Evolutionary conservation across 2,329 filamentous ascomycete species (phyloP), one percentile per base, ranked within the genome.

Genomic region (Xylariaceae sp.): DNA sequence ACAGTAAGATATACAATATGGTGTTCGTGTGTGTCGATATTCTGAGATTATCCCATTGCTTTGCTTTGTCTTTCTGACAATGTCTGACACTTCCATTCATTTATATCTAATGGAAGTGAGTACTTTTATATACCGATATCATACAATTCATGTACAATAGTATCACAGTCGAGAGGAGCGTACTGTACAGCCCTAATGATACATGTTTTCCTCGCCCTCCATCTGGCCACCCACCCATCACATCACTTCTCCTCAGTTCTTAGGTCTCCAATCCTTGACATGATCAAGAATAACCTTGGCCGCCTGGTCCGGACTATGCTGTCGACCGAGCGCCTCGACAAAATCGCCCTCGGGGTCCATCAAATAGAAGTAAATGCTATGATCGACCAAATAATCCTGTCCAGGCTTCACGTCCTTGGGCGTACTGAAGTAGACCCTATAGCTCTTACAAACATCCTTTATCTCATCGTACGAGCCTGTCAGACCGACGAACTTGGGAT

Each of bases 291-390:
- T 97, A 52, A 97, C 76, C 72, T 85, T 86, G 6, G 92, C 89
- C 1, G 87, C 94, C 64, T 90, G 83, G 57, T 94, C 87, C 1
- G 93, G 90, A 40, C 90, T 96, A 73, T 97, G 92, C 73, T 99
- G 94, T 57, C 94, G 80, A 16, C 94, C 94, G 66, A 99, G 86
- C 12, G 92, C 95, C 76, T 99, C 95, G 28, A 99, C 93, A 71
- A 99, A 99, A 70, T 99, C 92, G 17, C 93, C 93, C 63, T 97
- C 92, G 0, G 94, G 94, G 70, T 97, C 94, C 94, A 99, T 99
- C 61, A 99, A 75, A 72, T 99, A 99, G 66, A 99, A 99, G 78
- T 99, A 99, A 63, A 99, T 99, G 71, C 91, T 97, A 75, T 99
- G 94, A 71, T 99, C 94, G 12, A 99, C 94, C 63, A 99, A 73